Percentiles rank a stretch among this genome's conserved stretches.
phyloP scores from a whole-genome alignment of 2,329 filamentous ascomycete genomes.

The Ophiostoma montium region DNA sequence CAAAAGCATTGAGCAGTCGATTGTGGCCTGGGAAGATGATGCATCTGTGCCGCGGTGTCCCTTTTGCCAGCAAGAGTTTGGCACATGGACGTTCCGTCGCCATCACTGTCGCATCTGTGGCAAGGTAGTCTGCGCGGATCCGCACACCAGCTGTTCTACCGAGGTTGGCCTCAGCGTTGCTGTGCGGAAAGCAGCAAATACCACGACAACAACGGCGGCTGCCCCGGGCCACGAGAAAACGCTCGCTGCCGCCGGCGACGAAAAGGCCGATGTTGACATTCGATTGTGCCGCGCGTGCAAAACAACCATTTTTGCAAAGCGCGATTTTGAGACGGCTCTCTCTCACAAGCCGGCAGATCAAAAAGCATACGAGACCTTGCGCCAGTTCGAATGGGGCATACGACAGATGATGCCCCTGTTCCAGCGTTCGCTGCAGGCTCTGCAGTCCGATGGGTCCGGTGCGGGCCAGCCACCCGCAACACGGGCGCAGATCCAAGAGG shows the following conservation, averaged over 20 bases:
- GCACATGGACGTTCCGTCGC: constrained; percentile 78
- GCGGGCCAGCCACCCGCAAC: constrained; percentile 30
- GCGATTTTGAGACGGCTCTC: constrained; percentile 63
- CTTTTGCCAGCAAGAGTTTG: constrained; percentile 92
- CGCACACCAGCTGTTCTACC: constrained; percentile 66
- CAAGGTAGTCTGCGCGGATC: constrained; percentile 82
- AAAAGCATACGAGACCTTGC: constrained; percentile 66
- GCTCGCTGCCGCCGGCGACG: constrained; percentile 3
- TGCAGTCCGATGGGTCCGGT: constrained; percentile 40
- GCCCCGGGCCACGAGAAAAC: constrained; percentile 14
- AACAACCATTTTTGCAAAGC: constrained; percentile 44
- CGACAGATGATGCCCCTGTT: constrained; percentile 69
- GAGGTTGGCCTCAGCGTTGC: constrained; percentile 72
- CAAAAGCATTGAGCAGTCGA: constrained; percentile 74
- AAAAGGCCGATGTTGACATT: constrained; percentile 59
- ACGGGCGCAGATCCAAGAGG: constrained; percentile 63
- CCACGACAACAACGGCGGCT: not conserved
- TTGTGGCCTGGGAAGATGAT: constrained; percentile 95
- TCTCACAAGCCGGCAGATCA: constrained; percentile 57
- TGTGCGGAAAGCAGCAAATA: constrained; percentile 24
- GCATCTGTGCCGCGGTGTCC: constrained; percentile 66
- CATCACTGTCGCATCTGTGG: constrained; percentile 95
- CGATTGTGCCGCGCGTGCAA: constrained; percentile 89
- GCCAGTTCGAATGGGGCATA: constrained; percentile 81
- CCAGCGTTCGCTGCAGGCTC: constrained; percentile 56